A percentile compares a stretch with the other conserved stretches of the same genome.
These are phyloP conservation scores for Malassezia restricta DNA, from an alignment of 1,284 basidiomycete species.

Conservation along the genomic window DNA sequence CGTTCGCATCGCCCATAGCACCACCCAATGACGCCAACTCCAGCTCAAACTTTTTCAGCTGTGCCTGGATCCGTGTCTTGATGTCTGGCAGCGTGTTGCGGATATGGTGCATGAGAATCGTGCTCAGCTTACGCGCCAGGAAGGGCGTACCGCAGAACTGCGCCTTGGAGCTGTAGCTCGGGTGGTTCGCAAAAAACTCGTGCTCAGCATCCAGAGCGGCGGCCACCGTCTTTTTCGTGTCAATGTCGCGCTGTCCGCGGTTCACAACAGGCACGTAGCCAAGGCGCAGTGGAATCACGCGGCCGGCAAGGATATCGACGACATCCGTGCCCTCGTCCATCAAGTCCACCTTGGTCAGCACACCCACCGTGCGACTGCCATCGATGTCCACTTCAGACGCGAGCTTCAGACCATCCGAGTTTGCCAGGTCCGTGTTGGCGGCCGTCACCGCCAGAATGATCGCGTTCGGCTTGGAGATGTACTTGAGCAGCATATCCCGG, in stretches of 20 bases:
- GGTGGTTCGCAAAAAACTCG: slow-evolving; percentile 83
- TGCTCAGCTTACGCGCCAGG: slow-evolving; percentile 89
- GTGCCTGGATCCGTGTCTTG: slow-evolving; percentile 77
- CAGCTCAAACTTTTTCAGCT: slow-evolving; percentile 70
- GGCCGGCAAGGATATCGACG: slow-evolving; percentile 93
- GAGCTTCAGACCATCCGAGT: slow-evolving; percentile 92
- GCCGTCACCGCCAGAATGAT: slow-evolving; percentile 85
- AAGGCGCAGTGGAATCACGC: slow-evolving; percentile 77
- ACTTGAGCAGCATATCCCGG: slow-evolving; percentile 87
- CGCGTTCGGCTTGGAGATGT: slow-evolving; percentile 74
- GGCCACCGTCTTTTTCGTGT: slow-evolving; percentile 65
- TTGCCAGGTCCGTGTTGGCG: slow-evolving; percentile 92
- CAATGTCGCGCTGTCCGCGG: slow-evolving; percentile 92
- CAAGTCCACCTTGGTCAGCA: slow-evolving; percentile 90
- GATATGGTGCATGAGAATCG: slow-evolving; percentile 98
- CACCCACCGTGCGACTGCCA: slow-evolving; percentile 86
- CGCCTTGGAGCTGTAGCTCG: slow-evolving; percentile 80
- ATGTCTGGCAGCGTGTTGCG: slow-evolving; percentile 91
- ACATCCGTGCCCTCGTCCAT: slow-evolving; percentile 98
- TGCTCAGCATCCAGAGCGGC: slow-evolving; percentile 78
- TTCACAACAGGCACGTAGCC: slow-evolving; percentile 97
- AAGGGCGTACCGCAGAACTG: slow-evolving; percentile 96
- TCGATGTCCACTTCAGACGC: slow-evolving; percentile 94
- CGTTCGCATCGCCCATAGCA: slow-evolving; percentile 67
- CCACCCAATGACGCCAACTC: slow-evolving; percentile 81